phyloP scores from a whole-genome alignment of 768 basidiomycete genomes.

The Gautieria morchelliformis region DNA sequence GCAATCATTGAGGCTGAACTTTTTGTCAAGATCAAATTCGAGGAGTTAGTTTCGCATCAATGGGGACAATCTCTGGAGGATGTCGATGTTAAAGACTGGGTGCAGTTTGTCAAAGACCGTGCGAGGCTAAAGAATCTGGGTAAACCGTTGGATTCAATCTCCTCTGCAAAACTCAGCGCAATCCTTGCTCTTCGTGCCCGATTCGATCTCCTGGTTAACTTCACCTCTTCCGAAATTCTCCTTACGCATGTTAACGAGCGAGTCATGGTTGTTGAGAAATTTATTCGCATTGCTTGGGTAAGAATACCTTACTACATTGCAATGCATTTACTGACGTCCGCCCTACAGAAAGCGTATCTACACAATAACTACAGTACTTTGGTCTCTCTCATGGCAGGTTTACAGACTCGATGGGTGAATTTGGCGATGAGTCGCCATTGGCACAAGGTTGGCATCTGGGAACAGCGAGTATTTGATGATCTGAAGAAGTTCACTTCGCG shows the following conservation, averaged over 20 bases:
- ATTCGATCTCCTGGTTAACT: slow-evolving; percentile 79
- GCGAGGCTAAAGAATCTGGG: slow-evolving; percentile 42
- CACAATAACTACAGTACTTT: slow-evolving; percentile 72
- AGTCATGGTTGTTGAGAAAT: slow-evolving; percentile 57
- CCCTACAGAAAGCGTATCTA: slow-evolving; percentile 64
- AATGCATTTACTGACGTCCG: neutral
- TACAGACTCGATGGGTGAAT: slow-evolving; percentile 60
- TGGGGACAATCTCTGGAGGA: slow-evolving; percentile 54
- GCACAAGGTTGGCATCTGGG: slow-evolving; percentile 58
- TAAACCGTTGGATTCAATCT: slow-evolving; percentile 1
- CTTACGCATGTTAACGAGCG: slow-evolving; percentile 62
- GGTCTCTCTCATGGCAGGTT: slow-evolving; percentile 69
- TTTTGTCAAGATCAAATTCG: slow-evolving; percentile 76
- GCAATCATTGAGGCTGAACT: slow-evolving; percentile 84
- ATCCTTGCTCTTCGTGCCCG: slow-evolving; percentile 67
- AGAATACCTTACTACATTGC: slow-evolving; percentile 19
- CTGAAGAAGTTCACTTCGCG: slow-evolving; percentile 56
- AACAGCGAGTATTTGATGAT: slow-evolving; percentile 64
- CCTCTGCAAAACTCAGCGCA: slow-evolving; percentile 51
- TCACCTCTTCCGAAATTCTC: slow-evolving; percentile 72
- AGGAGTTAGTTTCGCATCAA: slow-evolving; percentile 67
- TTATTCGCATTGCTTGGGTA: slow-evolving; percentile 82
- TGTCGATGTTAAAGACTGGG: slow-evolving; percentile 74
- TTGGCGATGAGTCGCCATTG: slow-evolving; percentile 60
- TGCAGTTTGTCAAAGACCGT: slow-evolving; percentile 67